Percentiles rank a stretch among this genome's conserved stretches.
Evolutionary conservation across 257 asterid genomes (phyloP).

Genomic region (Solanum okadae): DNA sequence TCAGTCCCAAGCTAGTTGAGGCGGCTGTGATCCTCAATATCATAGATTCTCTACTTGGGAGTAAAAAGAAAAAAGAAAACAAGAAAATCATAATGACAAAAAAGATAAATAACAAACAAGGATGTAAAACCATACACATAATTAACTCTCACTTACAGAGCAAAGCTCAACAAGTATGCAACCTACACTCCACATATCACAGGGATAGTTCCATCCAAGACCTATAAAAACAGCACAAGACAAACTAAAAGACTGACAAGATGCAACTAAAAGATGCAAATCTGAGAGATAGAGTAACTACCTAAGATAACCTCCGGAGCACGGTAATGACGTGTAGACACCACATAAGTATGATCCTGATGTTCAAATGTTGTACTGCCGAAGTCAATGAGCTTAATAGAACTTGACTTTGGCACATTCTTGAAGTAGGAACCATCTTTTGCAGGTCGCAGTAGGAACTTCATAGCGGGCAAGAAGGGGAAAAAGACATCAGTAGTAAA

Average conservation of each 20-base stretch:
- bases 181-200: conserved; percentile 94
- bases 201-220: conserved; percentile 87
- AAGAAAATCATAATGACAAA: not conserved
- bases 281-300: conserved; percentile 11
- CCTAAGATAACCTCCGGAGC: conserved; percentile 98
- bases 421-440: conserved; percentile 61
- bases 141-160: conserved; percentile 46
- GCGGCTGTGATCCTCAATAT: not conserved
- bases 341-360: conserved; percentile 76
- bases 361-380: conserved; percentile 79
- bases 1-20: not conserved
- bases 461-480: conserved; percentile 14
- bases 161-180: conserved; percentile 89
- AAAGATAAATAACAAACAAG: not conserved
- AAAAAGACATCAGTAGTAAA: not conserved
- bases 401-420: conserved; percentile 83
- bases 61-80: not conserved
- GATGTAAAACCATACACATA: not conserved
- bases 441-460: conserved; percentile 47
- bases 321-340: conserved; percentile 88
- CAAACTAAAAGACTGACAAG: not conserved
- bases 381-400: conserved; percentile 92
- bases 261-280: not conserved
- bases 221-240: conserved; percentile 34
- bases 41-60: not conserved